A percentile compares a stretch with the other conserved stretches of the same genome.
Evolutionary conservation across 805 yeast species (phyloP).

Genomic region (Lachancea sp.): DNA sequence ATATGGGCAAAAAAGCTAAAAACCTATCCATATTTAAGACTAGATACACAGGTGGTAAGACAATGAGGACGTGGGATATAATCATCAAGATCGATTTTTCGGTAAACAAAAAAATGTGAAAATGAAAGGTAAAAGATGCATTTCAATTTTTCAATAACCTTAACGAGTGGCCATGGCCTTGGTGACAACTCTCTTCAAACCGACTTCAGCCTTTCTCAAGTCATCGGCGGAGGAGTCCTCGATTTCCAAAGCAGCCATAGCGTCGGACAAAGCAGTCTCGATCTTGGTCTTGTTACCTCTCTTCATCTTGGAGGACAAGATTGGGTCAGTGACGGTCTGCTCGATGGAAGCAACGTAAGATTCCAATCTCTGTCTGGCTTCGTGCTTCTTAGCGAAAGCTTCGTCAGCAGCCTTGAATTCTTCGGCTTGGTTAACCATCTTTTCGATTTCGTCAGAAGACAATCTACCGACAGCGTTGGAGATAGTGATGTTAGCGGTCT

Average conservation of each 20-base stretch:
- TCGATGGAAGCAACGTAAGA: constrained; percentile 95
- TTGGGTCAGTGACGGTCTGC: constrained; percentile 96
- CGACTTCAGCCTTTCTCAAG: constrained; percentile 98
- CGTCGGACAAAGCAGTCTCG: constrained; percentile 96
- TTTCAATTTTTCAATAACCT: constrained; percentile 27
- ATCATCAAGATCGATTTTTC: constrained; percentile 2
- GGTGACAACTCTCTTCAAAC: constrained; percentile 98
- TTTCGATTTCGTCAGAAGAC: constrained; percentile 92
- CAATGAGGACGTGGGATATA: constrained; percentile 3
- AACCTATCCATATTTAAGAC: constrained; percentile 12
- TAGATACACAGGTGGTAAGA: constrained; percentile 10
- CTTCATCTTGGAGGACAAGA: constrained; percentile 95
- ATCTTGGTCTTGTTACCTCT: constrained; percentile 94
- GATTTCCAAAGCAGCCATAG: constrained; percentile 93
- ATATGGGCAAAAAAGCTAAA: constrained; percentile 10
- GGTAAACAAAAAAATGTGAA: constrained; percentile 1
- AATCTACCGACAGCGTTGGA: constrained; percentile 99
- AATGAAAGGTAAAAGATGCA: not conserved
- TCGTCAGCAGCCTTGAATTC: constrained; percentile 98
- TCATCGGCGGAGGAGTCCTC: constrained; percentile 97
- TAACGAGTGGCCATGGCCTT: constrained; percentile 98
- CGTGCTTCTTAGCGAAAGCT: constrained; percentile 98
- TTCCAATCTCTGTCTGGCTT: constrained; percentile 98
- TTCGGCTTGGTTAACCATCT: constrained; percentile 98
- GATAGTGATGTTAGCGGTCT: constrained; percentile 96